phyloP scores from a whole-genome alignment of 768 basidiomycete genomes.

The Termitomyces sp. region DNA sequence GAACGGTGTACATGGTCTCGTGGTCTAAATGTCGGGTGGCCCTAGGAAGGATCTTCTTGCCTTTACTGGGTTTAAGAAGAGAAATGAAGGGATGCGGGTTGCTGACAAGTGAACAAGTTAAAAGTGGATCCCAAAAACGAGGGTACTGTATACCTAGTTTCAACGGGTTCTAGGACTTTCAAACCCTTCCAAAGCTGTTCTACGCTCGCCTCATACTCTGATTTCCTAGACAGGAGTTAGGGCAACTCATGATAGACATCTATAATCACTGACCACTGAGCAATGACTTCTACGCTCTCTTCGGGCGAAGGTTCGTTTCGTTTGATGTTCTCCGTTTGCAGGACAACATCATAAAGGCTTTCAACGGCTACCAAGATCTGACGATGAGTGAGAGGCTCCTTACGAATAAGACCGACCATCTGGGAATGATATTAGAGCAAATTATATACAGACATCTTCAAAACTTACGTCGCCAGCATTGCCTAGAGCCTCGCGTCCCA shows the following conservation, averaged over 20 bases:
- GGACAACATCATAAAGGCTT: conserved; percentile 76
- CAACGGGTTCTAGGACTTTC: conserved; percentile 86
- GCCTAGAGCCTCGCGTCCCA: conserved; percentile 71
- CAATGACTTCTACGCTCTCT: conserved; percentile 40
- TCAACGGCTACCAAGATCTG: conserved; percentile 81
- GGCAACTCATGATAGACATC: neutral
- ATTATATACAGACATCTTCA: neutral
- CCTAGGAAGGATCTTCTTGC: conserved; percentile 88
- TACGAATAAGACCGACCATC: conserved; percentile 60
- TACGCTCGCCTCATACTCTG: conserved; percentile 52
- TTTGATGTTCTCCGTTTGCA: conserved; percentile 82
- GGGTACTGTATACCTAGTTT: conserved; percentile 68
- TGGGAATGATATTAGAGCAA: conserved; percentile 19
- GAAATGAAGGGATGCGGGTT: conserved; percentile 97
- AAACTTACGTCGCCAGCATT: conserved; percentile 49
- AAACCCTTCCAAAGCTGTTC: conserved; percentile 78
- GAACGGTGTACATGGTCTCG: conserved; percentile 77
- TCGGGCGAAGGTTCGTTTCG: conserved; percentile 73
- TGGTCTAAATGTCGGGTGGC: conserved; percentile 79
- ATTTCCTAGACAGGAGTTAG: conserved; percentile 40
- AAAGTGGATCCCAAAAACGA: neutral
- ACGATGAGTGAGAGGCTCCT: conserved; percentile 75
- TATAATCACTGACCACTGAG: conserved; percentile 40
- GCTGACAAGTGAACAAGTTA: conserved; percentile 36
- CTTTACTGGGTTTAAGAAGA: conserved; percentile 82